phyloP scores from a whole-genome alignment of 305 asterid genomes.

The Ajuga reptans region DNA sequence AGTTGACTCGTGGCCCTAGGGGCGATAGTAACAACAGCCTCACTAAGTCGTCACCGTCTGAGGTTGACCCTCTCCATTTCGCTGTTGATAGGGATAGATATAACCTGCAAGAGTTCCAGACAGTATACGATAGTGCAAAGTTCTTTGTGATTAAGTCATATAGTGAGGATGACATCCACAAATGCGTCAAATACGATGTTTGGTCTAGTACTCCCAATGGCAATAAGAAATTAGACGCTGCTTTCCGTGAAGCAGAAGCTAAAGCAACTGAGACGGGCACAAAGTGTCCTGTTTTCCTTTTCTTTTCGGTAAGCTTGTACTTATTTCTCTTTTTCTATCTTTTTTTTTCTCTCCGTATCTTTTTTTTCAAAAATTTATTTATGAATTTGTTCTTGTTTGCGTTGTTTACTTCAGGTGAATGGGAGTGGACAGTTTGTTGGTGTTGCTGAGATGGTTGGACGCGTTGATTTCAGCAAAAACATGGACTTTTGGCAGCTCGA shows the following conservation, averaged over 20 bases:
- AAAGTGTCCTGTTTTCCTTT: conserved; percentile 51
- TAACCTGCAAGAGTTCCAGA: conserved; percentile 43
- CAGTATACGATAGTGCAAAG: conserved; percentile 44
- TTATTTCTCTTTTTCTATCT: too few species aligned
- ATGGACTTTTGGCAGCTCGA: conserved; percentile 87
- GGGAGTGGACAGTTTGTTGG: conserved; percentile 83
- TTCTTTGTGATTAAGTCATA: conserved; percentile 60
- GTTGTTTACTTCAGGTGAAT: conserved; percentile 41
- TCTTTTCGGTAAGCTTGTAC: conserved; percentile 46
- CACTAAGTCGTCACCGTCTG: conserved; percentile 28
- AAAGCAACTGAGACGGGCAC: conserved; percentile 34
- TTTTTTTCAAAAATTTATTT: too few species aligned
- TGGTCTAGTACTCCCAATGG: conserved; percentile 73
- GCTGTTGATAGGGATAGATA: conserved; percentile 37
- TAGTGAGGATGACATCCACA: conserved; percentile 61
- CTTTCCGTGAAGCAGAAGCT: conserved; percentile 45
- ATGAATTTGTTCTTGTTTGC: not conserved
- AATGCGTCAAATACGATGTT: conserved; percentile 57
- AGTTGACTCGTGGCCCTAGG: conserved; percentile 80
- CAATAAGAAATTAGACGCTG: conserved; percentile 51
- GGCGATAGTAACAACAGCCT: conserved; percentile 32
- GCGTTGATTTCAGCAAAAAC: conserved; percentile 59
- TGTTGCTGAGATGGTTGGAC: conserved; percentile 75
- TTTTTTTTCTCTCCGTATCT: not conserved
- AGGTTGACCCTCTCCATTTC: conserved; percentile 33